These are phyloP conservation scores for Leccinum olivaceopallidum DNA, from an alignment of 768 basidiomycete species.

Conservation along the genomic window DNA sequence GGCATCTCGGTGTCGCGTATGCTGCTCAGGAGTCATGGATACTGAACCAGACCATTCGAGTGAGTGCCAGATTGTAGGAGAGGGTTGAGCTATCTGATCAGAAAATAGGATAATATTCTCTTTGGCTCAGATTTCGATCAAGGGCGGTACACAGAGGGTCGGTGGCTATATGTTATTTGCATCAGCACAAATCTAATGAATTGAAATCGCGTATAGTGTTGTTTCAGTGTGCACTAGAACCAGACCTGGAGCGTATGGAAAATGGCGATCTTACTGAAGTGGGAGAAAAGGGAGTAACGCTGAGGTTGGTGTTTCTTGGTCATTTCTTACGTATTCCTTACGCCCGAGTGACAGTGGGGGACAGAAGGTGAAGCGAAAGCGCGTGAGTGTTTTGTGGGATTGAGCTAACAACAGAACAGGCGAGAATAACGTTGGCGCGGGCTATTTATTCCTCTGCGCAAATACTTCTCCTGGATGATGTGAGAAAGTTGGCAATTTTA, in stretches of 20 bases:
- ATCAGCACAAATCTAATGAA: neutral
- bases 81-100: neutral
- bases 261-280: constrained; percentile 71
- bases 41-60: constrained; percentile 72
- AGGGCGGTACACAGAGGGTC: constrained; percentile 7
- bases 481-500: constrained; percentile 23
- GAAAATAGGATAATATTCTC: constrained; percentile 11
- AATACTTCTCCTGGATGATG: constrained; percentile 71
- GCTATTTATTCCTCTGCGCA: constrained; percentile 58
- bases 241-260: constrained; percentile 45
- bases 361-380: constrained; percentile 9
- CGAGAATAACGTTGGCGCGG: constrained; percentile 54
- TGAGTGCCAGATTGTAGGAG: constrained; percentile 13
- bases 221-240: constrained; percentile 40
- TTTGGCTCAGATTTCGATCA: constrained; percentile 10
- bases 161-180: neutral
- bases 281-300: constrained; percentile 66
- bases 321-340: neutral
- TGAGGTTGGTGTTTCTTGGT: constrained; percentile 33
- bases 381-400: no score
- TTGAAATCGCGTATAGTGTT: constrained; percentile 26
- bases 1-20: constrained; percentile 68
- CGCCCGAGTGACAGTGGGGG: constrained; percentile 4
- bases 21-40: constrained; percentile 88
- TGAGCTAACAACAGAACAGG: constrained; percentile 25